Evolutionary conservation across 108 stramenopile species (phyloP), one percentile per base, ranked within the genome.

Genomic region (Cylindrotheca closterium): DNA sequence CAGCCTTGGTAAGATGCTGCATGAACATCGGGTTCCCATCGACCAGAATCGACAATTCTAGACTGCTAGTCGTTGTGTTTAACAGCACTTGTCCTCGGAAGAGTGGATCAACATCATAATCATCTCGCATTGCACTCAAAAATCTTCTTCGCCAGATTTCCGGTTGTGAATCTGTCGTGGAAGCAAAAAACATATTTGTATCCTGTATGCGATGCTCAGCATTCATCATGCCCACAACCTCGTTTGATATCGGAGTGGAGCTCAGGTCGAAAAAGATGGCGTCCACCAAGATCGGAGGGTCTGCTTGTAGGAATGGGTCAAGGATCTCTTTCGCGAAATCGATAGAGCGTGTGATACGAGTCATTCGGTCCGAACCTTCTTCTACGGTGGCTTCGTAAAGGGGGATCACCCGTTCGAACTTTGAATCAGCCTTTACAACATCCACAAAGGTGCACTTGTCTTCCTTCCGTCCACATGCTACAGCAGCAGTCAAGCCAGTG

Each of bases 231-330:
- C 63, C 27, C 17, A 73, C 30, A 24, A 82, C 67, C 25, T 63
- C 73, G 17, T 30, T 48, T 18, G 69, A 42, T 30, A 25, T 37
- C 2, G 15, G 49, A 12, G 76, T 29, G 7, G 68, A 65, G n/a
- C 10, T 24, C 2, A 28, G 23, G 63, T 82, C 81, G 23, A 82
- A 17, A 3, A 78, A 53, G 4, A 82, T 26, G 23, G 63, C 32
- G 23, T 68, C 30, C 42, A 74, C 32, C 21, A 51, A 46, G 21
- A 60, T 56, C n/a, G n/a, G n/a, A n/a, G 24, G 46, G 2, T 55
- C 52, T 3, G 26, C 29, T 7, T 7, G 37, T 15, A 42, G 37
- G 37, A 42, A 10, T 42, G 10, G 7, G 37, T 42, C 37, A 7
- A 42, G 15, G 7, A 10, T 15, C 37, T 42, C 15, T 42, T 42